Evolutionary conservation across 345 rosid species (phyloP).

Genomic region (Lenwebbia sp.): DNA sequence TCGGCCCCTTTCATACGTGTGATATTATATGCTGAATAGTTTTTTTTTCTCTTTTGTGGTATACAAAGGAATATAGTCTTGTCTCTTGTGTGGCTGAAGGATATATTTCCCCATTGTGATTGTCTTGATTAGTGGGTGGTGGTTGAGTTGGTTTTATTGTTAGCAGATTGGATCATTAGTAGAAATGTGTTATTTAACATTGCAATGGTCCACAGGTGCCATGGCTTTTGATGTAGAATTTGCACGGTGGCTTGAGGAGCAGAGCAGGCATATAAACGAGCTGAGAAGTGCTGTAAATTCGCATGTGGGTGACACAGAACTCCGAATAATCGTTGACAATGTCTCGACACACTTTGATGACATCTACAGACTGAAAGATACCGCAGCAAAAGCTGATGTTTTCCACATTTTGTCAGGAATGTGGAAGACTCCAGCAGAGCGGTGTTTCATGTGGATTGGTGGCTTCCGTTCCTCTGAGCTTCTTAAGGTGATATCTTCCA

Average conservation of each 20-base stretch:
- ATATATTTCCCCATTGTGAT: background rate
- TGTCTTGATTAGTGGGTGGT: background rate
- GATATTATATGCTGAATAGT: background rate
- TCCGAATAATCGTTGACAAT: conserved; percentile 66
- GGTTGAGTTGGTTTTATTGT: background rate
- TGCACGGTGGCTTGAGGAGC: conserved; percentile 92
- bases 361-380: conserved; percentile 74
- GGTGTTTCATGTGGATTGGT: conserved; percentile 97
- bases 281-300: conserved; percentile 94
- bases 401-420: conserved; percentile 96
- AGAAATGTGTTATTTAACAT: background rate
- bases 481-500: conserved; percentile 42
- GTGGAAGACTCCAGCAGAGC: conserved; percentile 99
- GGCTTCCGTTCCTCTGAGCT: conserved; percentile 96
- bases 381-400: conserved; percentile 91
- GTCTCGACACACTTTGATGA: conserved; percentile 69
- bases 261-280: conserved; percentile 65
- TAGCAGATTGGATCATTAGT: background rate
- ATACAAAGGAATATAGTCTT: background rate
- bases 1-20: background rate
- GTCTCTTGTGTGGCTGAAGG: background rate
- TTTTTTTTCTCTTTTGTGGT: background rate
- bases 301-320: conserved; percentile 89
- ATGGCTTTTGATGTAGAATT: conserved; percentile 91
- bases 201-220: conserved; percentile 45